Percentiles rank a stretch among this genome's conserved stretches.
Evolutionary conservation across 495 filamentous ascomycete species (phyloP).

Genomic region (Immersiella caudata): DNA sequence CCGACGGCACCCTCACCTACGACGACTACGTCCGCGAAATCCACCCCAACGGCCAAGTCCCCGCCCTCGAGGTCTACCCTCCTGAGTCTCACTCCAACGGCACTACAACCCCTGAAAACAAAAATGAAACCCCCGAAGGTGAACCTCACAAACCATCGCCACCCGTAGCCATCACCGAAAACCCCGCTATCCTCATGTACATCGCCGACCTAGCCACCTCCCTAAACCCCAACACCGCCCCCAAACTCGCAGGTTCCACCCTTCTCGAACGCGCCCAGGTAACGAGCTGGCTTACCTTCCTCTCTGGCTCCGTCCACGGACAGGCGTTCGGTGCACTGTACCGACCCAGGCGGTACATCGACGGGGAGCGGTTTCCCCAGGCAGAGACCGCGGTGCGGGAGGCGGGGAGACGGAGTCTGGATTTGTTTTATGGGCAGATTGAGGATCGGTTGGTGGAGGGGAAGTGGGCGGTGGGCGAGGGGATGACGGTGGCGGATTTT

Average conservation of each 20-base stretch:
- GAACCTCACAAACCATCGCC: not conserved
- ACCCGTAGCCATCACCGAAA: slow-evolving; percentile 7
- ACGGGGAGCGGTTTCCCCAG: not conserved
- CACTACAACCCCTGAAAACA: too few species aligned
- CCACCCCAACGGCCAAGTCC: slow-evolving; percentile 5
- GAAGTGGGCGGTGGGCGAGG: not conserved
- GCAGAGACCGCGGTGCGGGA: not conserved
- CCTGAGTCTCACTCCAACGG: not conserved
- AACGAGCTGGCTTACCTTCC: slow-evolving; percentile 1
- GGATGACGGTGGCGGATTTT: slow-evolving; percentile 8
- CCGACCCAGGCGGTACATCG: slow-evolving; percentile 7
- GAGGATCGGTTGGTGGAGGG: slow-evolving; percentile 2
- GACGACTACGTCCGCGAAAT: slow-evolving; percentile 3
- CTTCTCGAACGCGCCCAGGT: not conserved
- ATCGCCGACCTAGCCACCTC: not conserved
- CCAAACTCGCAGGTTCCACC: not conserved
- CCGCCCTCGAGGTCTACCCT: not conserved
- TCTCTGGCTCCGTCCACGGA: slow-evolving; percentile 10
- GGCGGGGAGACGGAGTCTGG: not conserved
- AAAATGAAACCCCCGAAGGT: not conserved
- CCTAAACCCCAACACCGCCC: not conserved
- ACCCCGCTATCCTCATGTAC: slow-evolving; percentile 6
- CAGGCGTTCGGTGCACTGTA: slow-evolving; percentile 10
- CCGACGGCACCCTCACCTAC: slow-evolving; percentile 1
- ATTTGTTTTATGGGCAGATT: slow-evolving; percentile 3